Base-by-base conservation (phyloP, 805 yeast species). In the Zygoascus ofunaensis region DNA sequence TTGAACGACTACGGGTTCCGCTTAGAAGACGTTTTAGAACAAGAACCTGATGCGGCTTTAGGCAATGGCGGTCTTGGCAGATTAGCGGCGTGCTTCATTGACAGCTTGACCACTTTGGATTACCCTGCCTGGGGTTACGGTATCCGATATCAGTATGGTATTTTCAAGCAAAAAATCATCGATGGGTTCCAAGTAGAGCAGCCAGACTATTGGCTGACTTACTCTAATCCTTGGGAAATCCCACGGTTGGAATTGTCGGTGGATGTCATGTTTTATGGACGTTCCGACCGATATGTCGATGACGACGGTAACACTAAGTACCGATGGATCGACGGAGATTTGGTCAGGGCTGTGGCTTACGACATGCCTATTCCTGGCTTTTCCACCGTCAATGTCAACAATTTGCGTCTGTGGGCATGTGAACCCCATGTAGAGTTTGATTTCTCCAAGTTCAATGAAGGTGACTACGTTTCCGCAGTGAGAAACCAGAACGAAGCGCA, bases 101-200 rank as follows among this genome's bases (percentile, higher is more conserved):
- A 89, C 66, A 86, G 95, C 1, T 68, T 87, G 61, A 77, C 92
- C 30, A 79, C 94, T 3, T 82, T 84, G 52, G 80, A 84, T 63
- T 85, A 84, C 62, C 87, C 94, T 15, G 95, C 94, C 42, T 87
- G 97, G 97, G 97, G 97, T 51, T 87, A 87, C 62, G 96, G 97
- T 48, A 69, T 87, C 54, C 81, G 94, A 61, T 87, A 87, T 68
- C 87, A 87, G 64, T 87, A 89, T 60, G 97, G 97, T 62, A 87
- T 87, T 55, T 87, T 87, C 66, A 77, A 87, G 53, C 97, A 87
- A 67, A 79, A 79, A 62, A 86, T 87, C 58, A 74, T 86, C 54
- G 85, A 89, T 59, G 97, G 96, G 8, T 85, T 84, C 66, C 97
- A 87, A 66, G 94, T 89, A 33, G 97, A 87, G 65, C 73, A 86